Base-by-base conservation (phyloP, 2,329 filamentous ascomycete genomes). In the Xylariaceae sp. region DNA sequence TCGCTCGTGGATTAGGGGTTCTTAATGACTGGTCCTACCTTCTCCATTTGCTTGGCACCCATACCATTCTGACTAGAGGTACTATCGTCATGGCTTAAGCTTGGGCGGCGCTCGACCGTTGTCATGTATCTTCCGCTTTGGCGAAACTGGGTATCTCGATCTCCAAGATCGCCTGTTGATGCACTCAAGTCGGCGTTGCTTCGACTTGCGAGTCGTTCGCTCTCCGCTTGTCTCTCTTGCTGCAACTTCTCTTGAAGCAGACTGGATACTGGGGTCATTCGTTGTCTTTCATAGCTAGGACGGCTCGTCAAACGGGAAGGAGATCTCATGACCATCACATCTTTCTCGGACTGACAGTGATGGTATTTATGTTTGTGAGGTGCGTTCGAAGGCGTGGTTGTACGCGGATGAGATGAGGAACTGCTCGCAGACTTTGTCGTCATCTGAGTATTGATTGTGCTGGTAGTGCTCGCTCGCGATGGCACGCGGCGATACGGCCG, bases 31-130 rank as follows among this genome's bases (percentile, higher is more conserved):
- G 22, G 14, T 17, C 73, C 48, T 67, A 84, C 81, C 69, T 82
- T 74, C 64, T 89, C 85, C 72, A 86, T 83, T 58, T 87, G 84
- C 62, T 85, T 84, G 6, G 82, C 69, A 2, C 84, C 83, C 66
- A 86, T 72, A 4, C 75, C 75, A 55, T 76, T 81, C 55, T 75
- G 76, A 58, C 71, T 75, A 11, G 65, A 55, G 9, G 62, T 48
- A 9, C 78, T 75, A 6, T 69, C 62, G 7, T 63, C 70, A 18
- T 65, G 57, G 50, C 72, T 75, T 1, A 75, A 77, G n/a, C 64
- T 64, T 1, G 75, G 75, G 7, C 72, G 68, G 33, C 64, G 67
- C 27, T 63, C 65, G 18, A 70, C 71, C 0, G 63, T 56, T 0
- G 61, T 61, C 11, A 48, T 65, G 45, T 53, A 54, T 59, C 52